Evolutionary conservation across 2,329 filamentous ascomycete species (phyloP).

Genomic region (Coniochaeta sp.): DNA sequence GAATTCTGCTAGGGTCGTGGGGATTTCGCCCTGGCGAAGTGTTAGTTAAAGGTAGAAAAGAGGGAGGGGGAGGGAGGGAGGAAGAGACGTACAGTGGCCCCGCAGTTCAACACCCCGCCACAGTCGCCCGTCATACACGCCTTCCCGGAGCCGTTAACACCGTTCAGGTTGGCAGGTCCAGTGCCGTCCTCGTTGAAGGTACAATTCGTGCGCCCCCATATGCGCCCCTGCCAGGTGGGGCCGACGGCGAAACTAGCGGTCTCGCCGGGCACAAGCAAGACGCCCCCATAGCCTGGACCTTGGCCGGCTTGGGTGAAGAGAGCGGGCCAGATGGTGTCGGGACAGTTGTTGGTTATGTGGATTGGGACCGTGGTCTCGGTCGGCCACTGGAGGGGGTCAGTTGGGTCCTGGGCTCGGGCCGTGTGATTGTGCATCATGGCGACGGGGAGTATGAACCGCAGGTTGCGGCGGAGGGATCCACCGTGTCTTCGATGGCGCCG

Average conservation of each 20-base stretch:
- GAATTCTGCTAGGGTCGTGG: conserved; percentile 75
- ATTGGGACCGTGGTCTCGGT: conserved; percentile 41
- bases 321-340: conserved; percentile 67
- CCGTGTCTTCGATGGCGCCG: too few species aligned
- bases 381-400: background rate
- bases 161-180: conserved; percentile 25
- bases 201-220: conserved; percentile 83
- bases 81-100: conserved; percentile 62
- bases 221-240: conserved; percentile 69
- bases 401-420: background rate
- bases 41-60: background rate
- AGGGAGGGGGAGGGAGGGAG: background rate
- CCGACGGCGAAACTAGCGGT: conserved; percentile 58
- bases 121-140: conserved; percentile 75
- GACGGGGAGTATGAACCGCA: background rate
- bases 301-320: conserved; percentile 66
- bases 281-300: conserved; percentile 61
- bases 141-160: conserved; percentile 33
- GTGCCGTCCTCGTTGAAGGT: conserved; percentile 62
- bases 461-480: background rate
- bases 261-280: conserved; percentile 53
- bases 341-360: conserved; percentile 65
- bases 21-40: conserved; percentile 55
- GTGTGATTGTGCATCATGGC: background rate
- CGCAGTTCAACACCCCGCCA: conserved; percentile 61